Evolutionary conservation across 2,329 filamentous ascomycete species (phyloP).

Genomic region (Cytospora piceicola): DNA sequence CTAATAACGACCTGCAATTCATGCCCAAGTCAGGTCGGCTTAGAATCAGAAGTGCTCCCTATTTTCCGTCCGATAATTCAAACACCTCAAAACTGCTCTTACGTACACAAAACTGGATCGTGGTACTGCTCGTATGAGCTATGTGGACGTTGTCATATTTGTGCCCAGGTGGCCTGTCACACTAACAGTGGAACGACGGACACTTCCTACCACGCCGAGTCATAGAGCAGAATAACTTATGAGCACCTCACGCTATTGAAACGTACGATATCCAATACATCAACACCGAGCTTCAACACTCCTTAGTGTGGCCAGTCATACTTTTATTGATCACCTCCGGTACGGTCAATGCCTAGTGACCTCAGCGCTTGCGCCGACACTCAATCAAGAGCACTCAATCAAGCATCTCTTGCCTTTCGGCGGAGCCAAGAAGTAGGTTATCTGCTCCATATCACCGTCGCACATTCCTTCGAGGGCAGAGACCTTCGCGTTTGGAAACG

Average conservation of each 20-base stretch:
- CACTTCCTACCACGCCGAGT: too few relatives aligned
- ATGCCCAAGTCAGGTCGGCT: too few relatives aligned
- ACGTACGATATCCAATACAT: neutral
- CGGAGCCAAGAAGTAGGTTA: conserved; percentile 37
- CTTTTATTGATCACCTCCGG: too few relatives aligned
- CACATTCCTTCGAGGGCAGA: conserved; percentile 38
- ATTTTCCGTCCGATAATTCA: too few relatives aligned
- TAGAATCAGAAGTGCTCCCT: too few relatives aligned
- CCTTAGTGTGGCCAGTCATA: neutral
- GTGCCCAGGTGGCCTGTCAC: too few relatives aligned
- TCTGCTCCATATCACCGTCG: conserved; percentile 38
- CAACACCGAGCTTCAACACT: neutral
- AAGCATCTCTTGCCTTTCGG: conserved; percentile 39
- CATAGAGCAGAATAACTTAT: neutral
- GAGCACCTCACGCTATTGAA: neutral
- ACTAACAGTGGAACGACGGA: too few relatives aligned
- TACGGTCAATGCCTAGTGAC: neutral
- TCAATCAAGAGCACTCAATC: conserved; percentile 31
- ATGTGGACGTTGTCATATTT: too few relatives aligned
- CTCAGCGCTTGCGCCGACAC: neutral
- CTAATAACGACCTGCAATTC: too few relatives aligned
- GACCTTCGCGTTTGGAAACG: conserved; percentile 37
- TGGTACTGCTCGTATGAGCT: too few relatives aligned
- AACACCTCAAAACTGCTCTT: too few relatives aligned
- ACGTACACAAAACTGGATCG: too few relatives aligned